Base-by-base conservation (phyloP, 1,284 basidiomycete genomes). In the Termitomyces sp. region DNA sequence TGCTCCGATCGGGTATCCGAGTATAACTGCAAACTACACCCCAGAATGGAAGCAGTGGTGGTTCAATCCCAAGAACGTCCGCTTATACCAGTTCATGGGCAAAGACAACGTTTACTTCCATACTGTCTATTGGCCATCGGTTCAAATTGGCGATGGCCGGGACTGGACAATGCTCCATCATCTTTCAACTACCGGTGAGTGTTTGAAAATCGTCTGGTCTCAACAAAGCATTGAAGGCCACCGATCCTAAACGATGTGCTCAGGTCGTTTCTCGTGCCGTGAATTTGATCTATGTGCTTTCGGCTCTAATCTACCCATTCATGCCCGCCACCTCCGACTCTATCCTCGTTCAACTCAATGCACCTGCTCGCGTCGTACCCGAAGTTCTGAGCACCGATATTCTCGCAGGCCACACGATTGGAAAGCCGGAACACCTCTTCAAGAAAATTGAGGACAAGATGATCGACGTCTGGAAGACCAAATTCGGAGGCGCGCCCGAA, bases 91-190 rank as follows among this genome's bases (percentile, higher is more conserved):
- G 70, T 99, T 99, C 78, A 99, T 99, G 97, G 93, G 93, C 65
- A 96, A 96, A 71, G 93, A 96, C 69, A 96, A 97, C 62, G 92
- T 95, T 52, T 97, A 96, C 68, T 99, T 99, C 84, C 97, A 99
- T 71, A 95, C 93, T 1, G 86, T 99, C 50, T 93, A 95, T 66
- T 99, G 89, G 76, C 97, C 97, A 10, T 86, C 92, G 7, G 86
- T 95, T 58, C 81, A 94, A 62, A 73, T 98, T 60, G 97, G 86
- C 8, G 95, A 97, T 62, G 90, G 91, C 28, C 83, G 93, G 47
- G 74, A 85, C 53, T 99, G 97, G 96, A 98, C 96, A 33, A 93
- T 79, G 69, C 79, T 99, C 5, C 90, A 97, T 70, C 94, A 97
- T 73, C 76, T 99, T 55, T 97, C 93, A 24, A 93, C 93, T 5